A percentile compares a stretch with the other conserved stretches of the same genome.
Evolutionary conservation across 495 filamentous ascomycete genomes (phyloP).

Genomic region (Penicillium bovifimosum): DNA sequence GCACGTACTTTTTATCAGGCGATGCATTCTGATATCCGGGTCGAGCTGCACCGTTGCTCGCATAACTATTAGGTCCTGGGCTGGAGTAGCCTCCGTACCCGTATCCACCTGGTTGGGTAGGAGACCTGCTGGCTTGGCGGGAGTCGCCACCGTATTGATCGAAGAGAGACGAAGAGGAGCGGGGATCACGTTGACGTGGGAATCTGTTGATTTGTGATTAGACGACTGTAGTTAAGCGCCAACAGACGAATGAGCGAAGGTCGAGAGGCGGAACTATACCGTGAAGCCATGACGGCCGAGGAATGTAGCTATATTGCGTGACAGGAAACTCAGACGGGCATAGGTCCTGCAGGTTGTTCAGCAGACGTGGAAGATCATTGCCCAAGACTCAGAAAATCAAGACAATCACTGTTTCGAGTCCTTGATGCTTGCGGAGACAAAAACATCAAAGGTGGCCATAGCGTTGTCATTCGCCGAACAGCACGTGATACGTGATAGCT

Average conservation of each 20-base stretch:
- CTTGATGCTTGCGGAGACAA: conserved; percentile 21
- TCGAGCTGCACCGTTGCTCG: conserved; percentile 28
- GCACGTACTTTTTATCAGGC: conserved; percentile 69
- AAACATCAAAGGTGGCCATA: conserved; percentile 28
- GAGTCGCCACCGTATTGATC: conserved; percentile 69
- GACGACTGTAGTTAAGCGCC: background rate
- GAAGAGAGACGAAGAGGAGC: conserved; percentile 78
- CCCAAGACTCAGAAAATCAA: background rate
- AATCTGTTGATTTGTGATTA: conserved; percentile 40
- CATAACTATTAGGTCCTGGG: conserved; percentile 33
- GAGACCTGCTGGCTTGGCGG: conserved; percentile 46
- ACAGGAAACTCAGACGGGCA: background rate
- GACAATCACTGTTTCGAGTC: conserved; percentile 1
- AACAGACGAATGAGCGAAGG: conserved; percentile 4
- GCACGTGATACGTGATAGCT: conserved; percentile 22
- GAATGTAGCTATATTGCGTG: conserved; percentile 3
- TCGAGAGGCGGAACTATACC: conserved; percentile 16
- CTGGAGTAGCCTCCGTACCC: conserved; percentile 58
- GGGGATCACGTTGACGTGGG: conserved; percentile 71
- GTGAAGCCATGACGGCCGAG: conserved; percentile 24
- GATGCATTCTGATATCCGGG: conserved; percentile 61
- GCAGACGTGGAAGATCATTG: conserved; percentile 4
- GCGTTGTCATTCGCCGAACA: conserved; percentile 9
- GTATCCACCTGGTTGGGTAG: conserved; percentile 44
- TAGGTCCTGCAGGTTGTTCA: background rate